Evolutionary conservation across 768 basidiomycete genomes (phyloP).

Genomic region (Russula sp.): DNA sequence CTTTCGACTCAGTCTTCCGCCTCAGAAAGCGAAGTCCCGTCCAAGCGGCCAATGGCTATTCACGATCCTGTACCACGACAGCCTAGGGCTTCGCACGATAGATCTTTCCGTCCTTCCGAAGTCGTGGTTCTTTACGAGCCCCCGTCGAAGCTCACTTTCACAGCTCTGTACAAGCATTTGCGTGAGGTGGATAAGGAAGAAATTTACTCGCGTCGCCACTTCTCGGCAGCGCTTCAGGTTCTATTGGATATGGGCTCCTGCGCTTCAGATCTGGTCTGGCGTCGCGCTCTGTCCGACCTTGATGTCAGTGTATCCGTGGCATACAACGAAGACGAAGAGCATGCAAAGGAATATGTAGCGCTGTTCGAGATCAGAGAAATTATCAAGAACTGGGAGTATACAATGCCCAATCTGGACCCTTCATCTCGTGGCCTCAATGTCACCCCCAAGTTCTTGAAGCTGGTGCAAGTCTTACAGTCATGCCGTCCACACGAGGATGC

Average conservation of each 20-base stretch:
- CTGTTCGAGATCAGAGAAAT: constrained; percentile 29
- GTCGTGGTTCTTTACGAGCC: constrained; percentile 48
- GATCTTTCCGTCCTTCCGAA: constrained; percentile 34
- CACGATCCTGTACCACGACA: background rate
- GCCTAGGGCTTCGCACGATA: background rate
- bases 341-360: constrained; percentile 30
- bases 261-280: constrained; percentile 66
- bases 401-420: constrained; percentile 53
- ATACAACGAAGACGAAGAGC: constrained; percentile 30
- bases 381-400: constrained; percentile 55
- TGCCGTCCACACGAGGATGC: constrained; percentile 45
- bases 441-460: constrained; percentile 54
- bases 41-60: constrained; percentile 5
- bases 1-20: background rate
- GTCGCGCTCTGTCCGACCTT: constrained; percentile 40
- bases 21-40: constrained; percentile 1
- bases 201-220: constrained; percentile 34
- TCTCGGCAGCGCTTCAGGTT: constrained; percentile 40
- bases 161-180: constrained; percentile 41
- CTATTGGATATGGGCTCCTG: constrained; percentile 55
- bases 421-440: constrained; percentile 58
- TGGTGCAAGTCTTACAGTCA: constrained; percentile 52
- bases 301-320: constrained; percentile 23
- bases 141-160: constrained; percentile 30
- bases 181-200: constrained; percentile 38